These are phyloP conservation scores for Coniochaeta sp. DNA, from an alignment of 2,329 filamentous ascomycete species.

Conservation along the genomic window DNA sequence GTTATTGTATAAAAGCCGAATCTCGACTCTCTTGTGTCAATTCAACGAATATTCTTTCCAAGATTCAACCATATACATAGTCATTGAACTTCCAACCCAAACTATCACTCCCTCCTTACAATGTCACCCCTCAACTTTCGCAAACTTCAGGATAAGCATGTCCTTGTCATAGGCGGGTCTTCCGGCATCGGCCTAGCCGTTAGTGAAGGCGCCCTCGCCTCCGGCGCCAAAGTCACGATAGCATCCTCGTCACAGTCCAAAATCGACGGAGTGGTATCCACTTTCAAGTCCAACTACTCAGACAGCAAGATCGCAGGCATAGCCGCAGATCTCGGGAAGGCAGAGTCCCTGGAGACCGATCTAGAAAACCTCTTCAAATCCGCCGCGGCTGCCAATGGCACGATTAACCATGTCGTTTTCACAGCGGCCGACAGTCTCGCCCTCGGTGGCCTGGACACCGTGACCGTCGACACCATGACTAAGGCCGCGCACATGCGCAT, in stretches of 20 bases:
- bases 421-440: slow-evolving; percentile 21
- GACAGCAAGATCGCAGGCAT: slow-evolving; percentile 18
- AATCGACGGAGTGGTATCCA: slow-evolving; percentile 34
- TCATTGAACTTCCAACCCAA: not conserved
- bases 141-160: slow-evolving; percentile 26
- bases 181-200: slow-evolving; percentile 55
- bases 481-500: slow-evolving; percentile 21
- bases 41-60: not conserved
- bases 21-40: not conserved
- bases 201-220: slow-evolving; percentile 48
- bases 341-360: slow-evolving; percentile 20
- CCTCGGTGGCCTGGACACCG: slow-evolving; percentile 9
- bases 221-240: slow-evolving; percentile 49
- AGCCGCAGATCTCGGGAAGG: slow-evolving; percentile 17
- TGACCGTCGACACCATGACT: slow-evolving; percentile 18
- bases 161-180: slow-evolving; percentile 57
- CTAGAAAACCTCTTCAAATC: slow-evolving; percentile 20
- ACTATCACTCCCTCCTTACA: not conserved
- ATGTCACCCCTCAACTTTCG: slow-evolving; percentile 16
- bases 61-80: not conserved
- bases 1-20: not conserved
- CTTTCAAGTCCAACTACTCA: slow-evolving; percentile 8
- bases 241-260: slow-evolving; percentile 47
- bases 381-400: slow-evolving; percentile 10
- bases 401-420: slow-evolving; percentile 17